Base-by-base conservation (phyloP, 2,329 filamentous ascomycete genomes). In the Arthrobotrys conoides region DNA sequence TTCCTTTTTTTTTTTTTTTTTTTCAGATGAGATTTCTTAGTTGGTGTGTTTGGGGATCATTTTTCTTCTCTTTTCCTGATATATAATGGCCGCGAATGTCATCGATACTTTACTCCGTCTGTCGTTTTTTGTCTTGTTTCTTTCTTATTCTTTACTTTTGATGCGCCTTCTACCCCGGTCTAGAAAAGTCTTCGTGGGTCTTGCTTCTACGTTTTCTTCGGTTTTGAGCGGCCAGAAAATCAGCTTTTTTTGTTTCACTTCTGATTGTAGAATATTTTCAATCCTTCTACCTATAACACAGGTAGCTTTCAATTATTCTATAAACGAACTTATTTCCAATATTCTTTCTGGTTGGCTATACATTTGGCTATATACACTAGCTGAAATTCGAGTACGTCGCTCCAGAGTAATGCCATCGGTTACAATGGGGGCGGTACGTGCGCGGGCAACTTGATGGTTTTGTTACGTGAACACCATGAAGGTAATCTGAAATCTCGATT, bases 191-290 rank as follows among this genome's bases (percentile, higher is more conserved):
- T 70, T 70, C 9, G 55, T 48, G 63, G 36, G 49, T 33, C 27
- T 61, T 59, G 38, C 18, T 65, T 70, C 64, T 38, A 61, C n/a
- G n/a, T 71, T 57, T 59, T 59, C 53, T 24, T 24, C 61, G 46
- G 20, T 41, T 55, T 57, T 38, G 1, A 57, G 57, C 24, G 65
- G 63, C 49, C 49, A 59, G 44, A 53, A 46, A 65, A 71, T 70
- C 6, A 10, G 5, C 27, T 59, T 20, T 57, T 20, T 57, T 57
- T 65, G 38, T 55, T 77, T 67, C 51, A 57, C 44, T 70, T 76
- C 72, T 57, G 24, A 68, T 64, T 75, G 71, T 75, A 75, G 71
- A 75, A 75, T 75, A 75, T 68, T 75, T 46, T 44, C 27, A 68
- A 22, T 30, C 18, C 48, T 64, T 53, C 27, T 48, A 57, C 64